phyloP scores from a whole-genome alignment of 192 early-diverging fungal genomes.

The Funneliformis geosporum region DNA sequence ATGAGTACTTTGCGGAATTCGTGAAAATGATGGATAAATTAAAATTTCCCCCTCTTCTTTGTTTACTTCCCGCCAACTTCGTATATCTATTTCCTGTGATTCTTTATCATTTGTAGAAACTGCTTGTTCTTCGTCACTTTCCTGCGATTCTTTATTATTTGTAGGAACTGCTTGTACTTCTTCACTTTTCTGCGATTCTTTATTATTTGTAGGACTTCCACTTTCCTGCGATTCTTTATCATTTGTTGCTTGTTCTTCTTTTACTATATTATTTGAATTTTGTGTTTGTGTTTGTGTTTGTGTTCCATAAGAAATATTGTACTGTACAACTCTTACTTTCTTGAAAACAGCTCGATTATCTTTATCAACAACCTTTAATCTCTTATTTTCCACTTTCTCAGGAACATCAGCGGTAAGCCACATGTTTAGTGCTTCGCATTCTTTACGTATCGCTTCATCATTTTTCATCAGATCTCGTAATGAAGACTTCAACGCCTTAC shows the following conservation, averaged over 20 bases:
- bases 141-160: too few relatives aligned
- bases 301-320: conserved; percentile 30
- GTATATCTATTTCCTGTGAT: neutral
- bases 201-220: conserved; percentile 5
- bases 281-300: neutral
- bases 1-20: conserved; percentile 29
- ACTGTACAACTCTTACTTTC: conserved; percentile 16
- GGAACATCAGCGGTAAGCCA: conserved; percentile 9
- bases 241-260: conserved; percentile 7
- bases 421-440: conserved; percentile 19
- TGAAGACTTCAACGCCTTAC: conserved; percentile 16
- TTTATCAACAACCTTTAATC: conserved; percentile 21
- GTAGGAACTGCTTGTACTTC: too few relatives aligned
- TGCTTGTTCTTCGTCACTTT: too few relatives aligned
- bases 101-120: too few relatives aligned
- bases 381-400: conserved; percentile 11
- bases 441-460: conserved; percentile 25
- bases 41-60: conserved; percentile 16
- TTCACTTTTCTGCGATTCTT: conserved; percentile 4
- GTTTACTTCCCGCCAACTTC: conserved; percentile 20
- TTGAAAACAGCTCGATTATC: too few relatives aligned
- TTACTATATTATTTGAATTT: conserved; percentile 27
- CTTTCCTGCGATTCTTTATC: conserved; percentile 18
- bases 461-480: conserved; percentile 26
- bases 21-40: neutral